Evolutionary conservation across 805 yeast genomes (phyloP), one percentile per base, ranked within the genome.

Genomic region (Naumovozyma castellii): DNA sequence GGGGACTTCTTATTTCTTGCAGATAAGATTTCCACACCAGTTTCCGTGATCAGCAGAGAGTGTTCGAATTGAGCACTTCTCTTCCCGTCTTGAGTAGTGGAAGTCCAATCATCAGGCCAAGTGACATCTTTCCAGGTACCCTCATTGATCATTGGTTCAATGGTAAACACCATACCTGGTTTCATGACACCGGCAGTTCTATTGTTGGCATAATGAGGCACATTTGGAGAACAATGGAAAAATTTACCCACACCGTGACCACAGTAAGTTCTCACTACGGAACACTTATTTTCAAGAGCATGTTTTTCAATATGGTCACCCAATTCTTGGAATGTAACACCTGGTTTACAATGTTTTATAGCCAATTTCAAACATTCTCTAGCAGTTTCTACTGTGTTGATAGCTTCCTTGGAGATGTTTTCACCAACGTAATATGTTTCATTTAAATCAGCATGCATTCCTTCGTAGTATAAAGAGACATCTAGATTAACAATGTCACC

Each of bases 71-170:
- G 98, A 1, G 98, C 97, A 52, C 90, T 80, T 44, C 75, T 68
- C 55, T 76, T 76, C 40, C 98, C 98, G 58, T 92, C 98, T 32
- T 78, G 78, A 14, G 98, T 92, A 14, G 76, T 75, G 1, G 94
- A 76, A 4, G 98, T 92, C 98, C 98, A 92, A 62, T 85, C 83
- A 62, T 92, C 98, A 2, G 98, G 98, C 98, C 98, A 92, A 41
- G 78, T 69, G 43, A 73, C 64, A 62, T 88, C 97, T 55, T 75
- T 75, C 67, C 75, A 81, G 0, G 81, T 67, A 6, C 98, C 98
- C 48, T 78, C 67, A 57, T 85, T 83, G 50, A 92, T 75, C 98
- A 92, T 92, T 35, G 98, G 98, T 65, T 92, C 98, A 42, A 92
- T 85, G 17, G 98, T 92, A 69, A 92, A 92, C 12, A 84, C 86